These are phyloP conservation scores for Kuraishia piskuri DNA, from an alignment of 805 yeast genomes.

Conservation along the genomic window DNA sequence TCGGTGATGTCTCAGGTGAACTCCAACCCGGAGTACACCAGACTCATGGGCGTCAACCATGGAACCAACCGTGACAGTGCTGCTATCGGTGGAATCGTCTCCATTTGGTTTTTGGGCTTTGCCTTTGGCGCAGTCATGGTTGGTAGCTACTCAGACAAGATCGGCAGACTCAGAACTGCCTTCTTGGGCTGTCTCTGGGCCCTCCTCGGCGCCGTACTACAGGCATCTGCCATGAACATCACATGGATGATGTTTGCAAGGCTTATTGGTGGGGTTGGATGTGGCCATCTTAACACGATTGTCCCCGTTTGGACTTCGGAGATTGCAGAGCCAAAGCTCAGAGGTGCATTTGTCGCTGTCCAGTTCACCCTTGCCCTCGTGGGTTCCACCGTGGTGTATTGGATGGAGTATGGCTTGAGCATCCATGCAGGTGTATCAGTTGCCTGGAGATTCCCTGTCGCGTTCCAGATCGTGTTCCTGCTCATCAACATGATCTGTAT, in stretches of 20 bases:
- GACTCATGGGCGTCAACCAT: constrained; percentile 3
- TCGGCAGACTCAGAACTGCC: constrained; percentile 2
- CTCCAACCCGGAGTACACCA: neutral
- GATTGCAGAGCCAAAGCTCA: constrained; percentile 23
- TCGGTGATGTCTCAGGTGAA: constrained; percentile 3
- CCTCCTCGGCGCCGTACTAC: constrained; percentile 23
- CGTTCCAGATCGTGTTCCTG: constrained; percentile 31
- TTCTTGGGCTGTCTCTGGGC: constrained; percentile 3
- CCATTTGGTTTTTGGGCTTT: constrained; percentile 3
- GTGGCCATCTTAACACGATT: constrained; percentile 31
- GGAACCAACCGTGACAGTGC: constrained; percentile 2
- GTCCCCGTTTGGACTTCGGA: constrained; percentile 37
- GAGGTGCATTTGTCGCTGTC: constrained; percentile 28
- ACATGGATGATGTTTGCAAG: constrained; percentile 36
- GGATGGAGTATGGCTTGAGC: constrained; percentile 31
- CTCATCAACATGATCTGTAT: constrained; percentile 13
- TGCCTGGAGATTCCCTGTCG: constrained; percentile 37
- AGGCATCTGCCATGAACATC: constrained; percentile 25
- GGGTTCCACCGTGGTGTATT: constrained; percentile 34
- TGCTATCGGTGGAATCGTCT: constrained; percentile 1
- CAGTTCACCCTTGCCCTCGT: constrained; percentile 35
- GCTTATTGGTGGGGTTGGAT: constrained; percentile 32
- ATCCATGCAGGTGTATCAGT: constrained; percentile 29
- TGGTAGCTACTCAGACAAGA: constrained; percentile 1
- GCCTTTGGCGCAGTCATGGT: constrained; percentile 2